A percentile compares a stretch with the other conserved stretches of the same genome.
phyloP scores from a whole-genome alignment of 768 basidiomycete genomes.

The Xerocomellus chrysenteron region DNA sequence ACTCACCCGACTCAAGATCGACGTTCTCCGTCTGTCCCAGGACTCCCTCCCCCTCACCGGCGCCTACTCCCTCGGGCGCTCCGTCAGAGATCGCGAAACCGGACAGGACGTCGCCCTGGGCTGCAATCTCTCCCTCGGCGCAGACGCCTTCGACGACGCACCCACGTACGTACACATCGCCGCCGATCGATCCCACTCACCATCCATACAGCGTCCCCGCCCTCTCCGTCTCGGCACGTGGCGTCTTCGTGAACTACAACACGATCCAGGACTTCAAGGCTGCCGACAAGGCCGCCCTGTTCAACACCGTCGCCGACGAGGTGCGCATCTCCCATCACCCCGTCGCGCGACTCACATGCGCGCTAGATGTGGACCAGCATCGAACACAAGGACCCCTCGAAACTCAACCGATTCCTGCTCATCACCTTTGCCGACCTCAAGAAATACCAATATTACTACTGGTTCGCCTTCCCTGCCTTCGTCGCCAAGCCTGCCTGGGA shows the following conservation, averaged over 20 bases:
- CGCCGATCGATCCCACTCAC: conserved; percentile 6
- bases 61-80: conserved; percentile 68
- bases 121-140: conserved; percentile 62
- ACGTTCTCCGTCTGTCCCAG: conserved; percentile 82
- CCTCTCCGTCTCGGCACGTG: conserved; percentile 53
- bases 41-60: conserved; percentile 61
- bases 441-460: conserved; percentile 97
- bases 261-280: conserved; percentile 95
- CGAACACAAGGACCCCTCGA: conserved; percentile 48
- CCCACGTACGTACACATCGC: conserved; percentile 41
- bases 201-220: conserved; percentile 39
- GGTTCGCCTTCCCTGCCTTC: conserved; percentile 97
- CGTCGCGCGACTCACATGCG: neutral
- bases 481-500: conserved; percentile 90
- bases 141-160: conserved; percentile 58
- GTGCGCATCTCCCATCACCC: conserved; percentile 36
- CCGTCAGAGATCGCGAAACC: conserved; percentile 74
- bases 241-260: conserved; percentile 90
- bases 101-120: conserved; percentile 72
- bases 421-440: conserved; percentile 97
- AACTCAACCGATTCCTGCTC: conserved; percentile 77
- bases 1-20: conserved; percentile 86
- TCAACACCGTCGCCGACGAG: conserved; percentile 68
- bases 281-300: conserved; percentile 84
- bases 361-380: conserved; percentile 70